These are phyloP conservation scores for Hamamelis virginiana DNA, from an alignment of 164 flowering plant species.

Conservation along the genomic window DNA sequence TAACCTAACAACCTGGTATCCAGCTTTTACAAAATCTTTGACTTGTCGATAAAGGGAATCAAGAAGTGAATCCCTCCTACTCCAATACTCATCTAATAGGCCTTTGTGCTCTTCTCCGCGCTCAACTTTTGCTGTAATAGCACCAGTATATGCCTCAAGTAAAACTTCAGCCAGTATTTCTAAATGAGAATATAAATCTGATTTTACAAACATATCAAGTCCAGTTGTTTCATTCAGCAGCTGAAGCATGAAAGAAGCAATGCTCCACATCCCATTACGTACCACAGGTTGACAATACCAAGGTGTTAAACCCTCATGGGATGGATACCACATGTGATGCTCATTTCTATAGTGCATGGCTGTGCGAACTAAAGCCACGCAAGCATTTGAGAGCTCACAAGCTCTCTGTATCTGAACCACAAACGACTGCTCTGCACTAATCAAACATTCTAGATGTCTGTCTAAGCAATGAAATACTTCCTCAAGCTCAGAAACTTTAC, in stretches of 20 bases:
- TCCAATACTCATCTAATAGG: conserved; percentile 63
- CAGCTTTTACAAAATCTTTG: conserved; percentile 47
- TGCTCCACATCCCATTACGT: conserved; percentile 77
- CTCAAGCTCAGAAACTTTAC: conserved; percentile 87
- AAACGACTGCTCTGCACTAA: conserved; percentile 47
- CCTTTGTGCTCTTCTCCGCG: conserved; percentile 72
- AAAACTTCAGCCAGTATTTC: conserved; percentile 65
- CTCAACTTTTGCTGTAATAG: conserved; percentile 75
- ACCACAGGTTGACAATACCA: conserved; percentile 81
- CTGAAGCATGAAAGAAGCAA: conserved; percentile 74
- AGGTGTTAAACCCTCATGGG: conserved; percentile 77
- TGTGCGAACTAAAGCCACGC: conserved; percentile 54
- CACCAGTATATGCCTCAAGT: conserved; percentile 73
- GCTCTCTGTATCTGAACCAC: conserved; percentile 57
- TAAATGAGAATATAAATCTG: conserved; percentile 53
- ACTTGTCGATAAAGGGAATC: conserved; percentile 65
- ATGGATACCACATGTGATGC: conserved; percentile 87
- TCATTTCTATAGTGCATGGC: conserved; percentile 64
- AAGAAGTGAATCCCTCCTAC: conserved; percentile 71
- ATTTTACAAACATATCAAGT: conserved; percentile 46
- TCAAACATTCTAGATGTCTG: conserved; percentile 52
- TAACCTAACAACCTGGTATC: conserved; percentile 68
- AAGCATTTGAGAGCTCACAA: conserved; percentile 81
- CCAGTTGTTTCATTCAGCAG: conserved; percentile 51
- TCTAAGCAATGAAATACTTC: conserved; percentile 73